These are phyloP conservation scores for Canna indica DNA, from an alignment of 176 grass and related monocot genomes.

Conservation along the genomic window DNA sequence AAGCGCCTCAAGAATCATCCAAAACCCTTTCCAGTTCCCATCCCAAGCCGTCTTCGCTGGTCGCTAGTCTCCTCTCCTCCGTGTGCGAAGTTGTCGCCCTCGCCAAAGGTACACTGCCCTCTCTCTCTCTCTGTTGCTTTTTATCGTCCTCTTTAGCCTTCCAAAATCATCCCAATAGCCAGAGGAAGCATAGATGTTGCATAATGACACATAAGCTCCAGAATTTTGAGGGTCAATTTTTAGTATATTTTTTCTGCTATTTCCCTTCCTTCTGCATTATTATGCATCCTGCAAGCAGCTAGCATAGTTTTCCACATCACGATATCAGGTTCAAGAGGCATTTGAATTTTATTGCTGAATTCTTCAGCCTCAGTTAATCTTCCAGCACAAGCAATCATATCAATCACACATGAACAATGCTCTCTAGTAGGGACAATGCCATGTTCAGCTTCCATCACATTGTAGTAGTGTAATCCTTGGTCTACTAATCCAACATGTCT, in stretches of 20 bases:
- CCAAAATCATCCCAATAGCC: slow-evolving; percentile 24
- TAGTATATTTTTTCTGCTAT: slow-evolving; percentile 13
- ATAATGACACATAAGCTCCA: slow-evolving; percentile 16
- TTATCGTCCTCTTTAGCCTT: slow-evolving; percentile 19
- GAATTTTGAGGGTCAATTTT: slow-evolving; percentile 22
- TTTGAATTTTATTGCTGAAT: slow-evolving; percentile 17
- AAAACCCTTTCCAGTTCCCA: too few species aligned
- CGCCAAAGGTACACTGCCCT: too few species aligned
- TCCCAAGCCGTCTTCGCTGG: too few species aligned
- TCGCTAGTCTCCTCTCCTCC: too few species aligned
- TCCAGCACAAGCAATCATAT: slow-evolving; percentile 23
- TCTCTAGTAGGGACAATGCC: slow-evolving; percentile 21
- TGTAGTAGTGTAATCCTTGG: slow-evolving; percentile 19
- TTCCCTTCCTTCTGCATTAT: slow-evolving; percentile 15
- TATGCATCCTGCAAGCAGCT: slow-evolving; percentile 20
- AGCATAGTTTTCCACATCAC: slow-evolving; percentile 22
- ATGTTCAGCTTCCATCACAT: slow-evolving; percentile 16
- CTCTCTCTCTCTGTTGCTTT: slow-evolving; percentile 14
- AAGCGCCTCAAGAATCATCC: too few species aligned
- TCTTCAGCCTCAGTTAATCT: slow-evolving; percentile 13
- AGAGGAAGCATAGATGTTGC: slow-evolving; percentile 24
- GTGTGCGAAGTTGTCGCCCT: too few species aligned
- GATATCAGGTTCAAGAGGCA: slow-evolving; percentile 21
- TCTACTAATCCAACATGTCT: slow-evolving; percentile 16
- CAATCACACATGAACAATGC: slow-evolving; percentile 24